These are phyloP conservation scores for Sambucus nigra DNA, from an alignment of 129 eudicot species.

Conservation along the genomic window DNA sequence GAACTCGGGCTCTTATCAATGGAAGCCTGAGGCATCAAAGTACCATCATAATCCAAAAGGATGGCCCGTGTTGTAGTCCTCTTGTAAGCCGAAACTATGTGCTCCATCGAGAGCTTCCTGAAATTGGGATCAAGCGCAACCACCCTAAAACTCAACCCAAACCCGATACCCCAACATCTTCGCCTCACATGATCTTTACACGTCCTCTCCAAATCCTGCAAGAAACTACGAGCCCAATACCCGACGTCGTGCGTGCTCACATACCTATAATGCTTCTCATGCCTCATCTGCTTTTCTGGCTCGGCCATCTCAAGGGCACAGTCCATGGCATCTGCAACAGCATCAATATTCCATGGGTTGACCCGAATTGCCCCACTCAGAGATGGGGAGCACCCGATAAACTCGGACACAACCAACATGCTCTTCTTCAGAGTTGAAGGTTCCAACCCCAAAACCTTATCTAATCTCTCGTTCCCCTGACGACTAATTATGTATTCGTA, in stretches of 20 bases:
- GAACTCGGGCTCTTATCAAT: slow-evolving; percentile 63
- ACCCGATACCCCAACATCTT: slow-evolving; percentile 87
- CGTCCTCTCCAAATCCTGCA: slow-evolving; percentile 69
- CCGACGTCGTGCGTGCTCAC: slow-evolving; percentile 82
- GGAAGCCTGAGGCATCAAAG: slow-evolving; percentile 63
- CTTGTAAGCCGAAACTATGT: slow-evolving; percentile 68
- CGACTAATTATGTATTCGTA: slow-evolving; percentile 74
- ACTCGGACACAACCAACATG: slow-evolving; percentile 84
- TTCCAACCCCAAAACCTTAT: slow-evolving; percentile 40
- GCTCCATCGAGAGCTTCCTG: slow-evolving; percentile 67
- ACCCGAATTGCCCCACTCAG: slow-evolving; percentile 87
- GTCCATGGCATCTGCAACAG: slow-evolving; percentile 81
- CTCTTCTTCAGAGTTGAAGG: slow-evolving; percentile 46
- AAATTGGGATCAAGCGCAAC: slow-evolving; percentile 75
- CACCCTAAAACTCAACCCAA: slow-evolving; percentile 76
- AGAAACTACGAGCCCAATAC: slow-evolving; percentile 71
- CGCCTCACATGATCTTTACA: slow-evolving; percentile 71
- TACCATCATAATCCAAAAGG: slow-evolving; percentile 77
- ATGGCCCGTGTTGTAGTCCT: slow-evolving; percentile 60
- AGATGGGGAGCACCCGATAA: slow-evolving; percentile 84
- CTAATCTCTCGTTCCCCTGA: slow-evolving; percentile 55
- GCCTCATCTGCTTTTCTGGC: slow-evolving; percentile 68
- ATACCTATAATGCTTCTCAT: slow-evolving; percentile 72
- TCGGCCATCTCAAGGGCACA: slow-evolving; percentile 60
- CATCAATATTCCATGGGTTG: slow-evolving; percentile 86